A percentile compares a stretch with the other conserved stretches of the same genome.
phyloP scores from a whole-genome alignment of 306 rosid species.

The Lotus japonicus region DNA sequence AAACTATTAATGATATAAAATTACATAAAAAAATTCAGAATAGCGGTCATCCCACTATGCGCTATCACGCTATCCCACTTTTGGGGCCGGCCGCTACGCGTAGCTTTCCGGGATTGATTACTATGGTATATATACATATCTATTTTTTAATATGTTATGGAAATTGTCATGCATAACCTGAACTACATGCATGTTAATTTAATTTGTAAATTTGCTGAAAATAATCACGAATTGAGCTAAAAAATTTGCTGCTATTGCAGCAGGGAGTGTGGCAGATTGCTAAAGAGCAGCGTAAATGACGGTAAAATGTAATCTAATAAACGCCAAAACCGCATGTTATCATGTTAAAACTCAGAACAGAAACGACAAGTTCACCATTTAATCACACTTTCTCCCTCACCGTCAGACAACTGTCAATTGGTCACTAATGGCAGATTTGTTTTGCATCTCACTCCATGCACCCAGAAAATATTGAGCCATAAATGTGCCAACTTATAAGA shows the following conservation, averaged over 20 bases:
- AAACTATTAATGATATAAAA: too few species aligned
- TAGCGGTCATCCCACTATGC: too few species aligned
- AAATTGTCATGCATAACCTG: too few species aligned
- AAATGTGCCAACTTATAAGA: constrained; percentile 4
- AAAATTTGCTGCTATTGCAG: not conserved
- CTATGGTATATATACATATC: too few species aligned
- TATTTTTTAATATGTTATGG: too few species aligned
- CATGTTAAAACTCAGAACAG: not conserved
- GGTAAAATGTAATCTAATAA: not conserved
- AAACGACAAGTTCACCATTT: not conserved
- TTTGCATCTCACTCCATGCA: not conserved
- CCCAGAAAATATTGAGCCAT: not conserved
- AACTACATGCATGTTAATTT: too few species aligned
- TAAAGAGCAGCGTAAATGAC: not conserved
- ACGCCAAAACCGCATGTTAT: not conserved
- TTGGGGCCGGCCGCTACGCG: too few species aligned
- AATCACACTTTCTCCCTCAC: not conserved
- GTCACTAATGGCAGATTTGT: not conserved
- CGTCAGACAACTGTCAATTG: constrained; percentile 14
- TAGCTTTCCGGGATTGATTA: too few species aligned
- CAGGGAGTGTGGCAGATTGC: not conserved
- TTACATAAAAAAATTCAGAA: too few species aligned
- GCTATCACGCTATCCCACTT: too few species aligned
- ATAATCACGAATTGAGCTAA: too few species aligned
- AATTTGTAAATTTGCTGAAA: too few species aligned